Evolutionary conservation across 2,329 filamentous ascomycete species (phyloP).

Genomic region (Hypoxylon sp.): DNA sequence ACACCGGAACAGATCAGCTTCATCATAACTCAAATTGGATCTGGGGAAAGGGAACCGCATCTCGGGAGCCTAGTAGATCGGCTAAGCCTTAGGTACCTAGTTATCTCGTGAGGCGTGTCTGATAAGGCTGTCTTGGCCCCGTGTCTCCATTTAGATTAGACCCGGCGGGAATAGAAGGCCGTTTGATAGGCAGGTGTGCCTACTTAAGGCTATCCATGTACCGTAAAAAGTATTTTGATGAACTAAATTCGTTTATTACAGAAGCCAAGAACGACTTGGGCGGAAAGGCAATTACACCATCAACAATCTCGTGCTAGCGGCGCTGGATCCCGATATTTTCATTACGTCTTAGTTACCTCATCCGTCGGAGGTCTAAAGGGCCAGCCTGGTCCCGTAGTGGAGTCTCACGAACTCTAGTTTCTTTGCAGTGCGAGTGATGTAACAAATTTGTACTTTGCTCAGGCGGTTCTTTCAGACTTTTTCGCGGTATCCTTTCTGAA

Average conservation of each 20-base stretch:
- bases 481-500: conserved; percentile 1
- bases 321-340: conserved; percentile 42
- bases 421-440: conserved; percentile 33
- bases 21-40: conserved; percentile 18
- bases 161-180: neutral
- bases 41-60: conserved; percentile 35
- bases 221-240: neutral
- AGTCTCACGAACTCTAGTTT: conserved; percentile 23
- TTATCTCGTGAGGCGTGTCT: conserved; percentile 5
- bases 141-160: conserved; percentile 3
- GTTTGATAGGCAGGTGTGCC: neutral
- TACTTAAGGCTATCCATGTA: neutral
- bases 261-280: conserved; percentile 31
- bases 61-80: conserved; percentile 25
- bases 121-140: conserved; percentile 13
- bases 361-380: conserved; percentile 26
- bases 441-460: conserved; percentile 19
- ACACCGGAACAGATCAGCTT: conserved; percentile 13
- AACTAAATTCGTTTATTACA: conserved; percentile 22
- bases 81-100: conserved; percentile 16
- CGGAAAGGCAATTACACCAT: conserved; percentile 25
- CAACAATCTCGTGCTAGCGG: conserved; percentile 25
- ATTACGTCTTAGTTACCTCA: conserved; percentile 54
- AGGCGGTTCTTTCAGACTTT: conserved; percentile 5
- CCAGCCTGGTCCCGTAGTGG: conserved; percentile 29